phyloP scores from a whole-genome alignment of 768 basidiomycete species.

The Lentinula raphanica region DNA sequence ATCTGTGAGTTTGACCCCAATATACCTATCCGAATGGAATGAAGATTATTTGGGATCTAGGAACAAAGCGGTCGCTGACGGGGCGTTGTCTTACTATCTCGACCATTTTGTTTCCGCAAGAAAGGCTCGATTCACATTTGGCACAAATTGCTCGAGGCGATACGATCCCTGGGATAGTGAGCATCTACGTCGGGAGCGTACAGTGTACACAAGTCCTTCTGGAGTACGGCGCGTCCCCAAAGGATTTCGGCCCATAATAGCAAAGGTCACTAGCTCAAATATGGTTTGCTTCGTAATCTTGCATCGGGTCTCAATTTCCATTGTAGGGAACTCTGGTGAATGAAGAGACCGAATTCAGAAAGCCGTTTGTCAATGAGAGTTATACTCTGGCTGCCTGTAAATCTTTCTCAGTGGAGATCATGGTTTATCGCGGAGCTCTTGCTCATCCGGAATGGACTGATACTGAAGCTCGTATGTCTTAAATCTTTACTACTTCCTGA shows the following conservation, averaged over 20 bases:
- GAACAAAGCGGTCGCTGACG: conserved; percentile 39
- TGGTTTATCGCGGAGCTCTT: too few species aligned
- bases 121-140: conserved; percentile 33
- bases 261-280: neutral
- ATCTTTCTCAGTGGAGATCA: too few species aligned
- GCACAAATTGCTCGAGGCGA: conserved; percentile 20
- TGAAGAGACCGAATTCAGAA: conserved; percentile 11
- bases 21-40: neutral
- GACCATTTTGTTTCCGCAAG: conserved; percentile 34
- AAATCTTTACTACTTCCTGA: too few species aligned
- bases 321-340: neutral
- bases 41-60: conserved; percentile 18
- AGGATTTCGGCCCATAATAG: neutral
- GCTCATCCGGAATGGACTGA: too few species aligned
- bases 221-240: neutral
- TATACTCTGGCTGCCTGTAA: too few species aligned
- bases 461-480: too few species aligned
- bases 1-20: conserved; percentile 32
- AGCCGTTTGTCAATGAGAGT: too few species aligned
- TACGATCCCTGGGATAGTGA: conserved; percentile 24
- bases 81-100: conserved; percentile 33
- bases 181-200: conserved; percentile 15
- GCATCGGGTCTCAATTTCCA: neutral
- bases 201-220: neutral
- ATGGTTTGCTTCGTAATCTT: neutral